Evolutionary conservation across 306 rosid species (phyloP).

Genomic region (Quercus aquifolioides): DNA sequence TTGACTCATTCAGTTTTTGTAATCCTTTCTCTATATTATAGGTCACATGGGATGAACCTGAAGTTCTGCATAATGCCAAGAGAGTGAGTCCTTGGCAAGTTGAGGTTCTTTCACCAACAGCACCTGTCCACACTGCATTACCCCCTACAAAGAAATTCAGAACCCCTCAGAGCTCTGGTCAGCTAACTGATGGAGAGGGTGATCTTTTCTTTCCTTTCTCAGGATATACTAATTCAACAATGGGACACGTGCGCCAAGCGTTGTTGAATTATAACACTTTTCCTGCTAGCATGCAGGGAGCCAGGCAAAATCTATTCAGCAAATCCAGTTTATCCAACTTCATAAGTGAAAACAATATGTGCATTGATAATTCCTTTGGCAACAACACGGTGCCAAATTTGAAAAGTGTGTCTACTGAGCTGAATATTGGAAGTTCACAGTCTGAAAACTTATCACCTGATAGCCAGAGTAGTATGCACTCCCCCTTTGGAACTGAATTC

Average conservation of each 20-base stretch:
- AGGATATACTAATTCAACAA: constrained; percentile 39
- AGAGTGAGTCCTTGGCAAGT: constrained; percentile 82
- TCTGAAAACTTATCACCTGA: constrained; percentile 54
- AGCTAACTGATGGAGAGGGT: constrained; percentile 33
- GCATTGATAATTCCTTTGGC: constrained; percentile 32
- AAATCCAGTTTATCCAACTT: constrained; percentile 35
- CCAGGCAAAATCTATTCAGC: constrained; percentile 74
- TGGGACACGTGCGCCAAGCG: constrained; percentile 39
- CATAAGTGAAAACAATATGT: constrained; percentile 19
- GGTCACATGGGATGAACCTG: constrained; percentile 84
- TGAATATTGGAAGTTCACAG: constrained; percentile 51
- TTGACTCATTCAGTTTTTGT: constrained; percentile 16
- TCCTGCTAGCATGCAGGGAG: constrained; percentile 99
- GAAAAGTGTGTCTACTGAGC: constrained; percentile 48
- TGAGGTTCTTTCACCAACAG: constrained; percentile 32
- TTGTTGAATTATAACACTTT: constrained; percentile 44
- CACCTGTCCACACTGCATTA: constrained; percentile 31
- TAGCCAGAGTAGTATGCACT: constrained; percentile 57
- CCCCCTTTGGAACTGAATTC: constrained; percentile 41
- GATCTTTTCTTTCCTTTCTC: constrained; percentile 31
- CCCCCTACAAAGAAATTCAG: constrained; percentile 46
- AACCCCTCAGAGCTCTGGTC: constrained; percentile 27
- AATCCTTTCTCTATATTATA: constrained; percentile 20
- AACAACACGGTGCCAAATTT: constrained; percentile 27
- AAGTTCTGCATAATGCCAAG: constrained; percentile 49